These are phyloP conservation scores for Tulasnella sp. DNA, from an alignment of 768 basidiomycete species.

Conservation along the genomic window DNA sequence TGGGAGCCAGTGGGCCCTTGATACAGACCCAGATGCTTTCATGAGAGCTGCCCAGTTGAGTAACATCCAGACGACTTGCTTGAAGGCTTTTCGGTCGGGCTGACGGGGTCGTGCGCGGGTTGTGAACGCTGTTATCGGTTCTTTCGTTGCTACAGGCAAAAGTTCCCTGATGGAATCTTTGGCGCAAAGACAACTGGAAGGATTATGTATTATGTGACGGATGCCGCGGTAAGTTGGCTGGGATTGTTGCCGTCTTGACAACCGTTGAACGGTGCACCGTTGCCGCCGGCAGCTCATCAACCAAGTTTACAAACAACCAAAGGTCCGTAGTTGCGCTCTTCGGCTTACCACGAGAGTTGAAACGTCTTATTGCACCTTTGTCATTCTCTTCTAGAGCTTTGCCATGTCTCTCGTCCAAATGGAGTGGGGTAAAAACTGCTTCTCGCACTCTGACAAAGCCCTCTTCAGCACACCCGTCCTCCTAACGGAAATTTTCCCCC, in stretches of 20 bases:
- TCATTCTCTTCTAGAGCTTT: background rate
- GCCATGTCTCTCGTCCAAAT: slow-evolving; percentile 8
- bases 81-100: background rate
- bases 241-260: background rate
- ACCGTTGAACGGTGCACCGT: background rate
- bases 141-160: background rate
- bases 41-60: slow-evolving; percentile 26
- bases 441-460: slow-evolving; percentile 22
- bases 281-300: slow-evolving; percentile 18
- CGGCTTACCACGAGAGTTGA: no score
- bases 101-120: background rate
- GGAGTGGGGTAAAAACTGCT: slow-evolving; percentile 9
- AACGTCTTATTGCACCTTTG: background rate
- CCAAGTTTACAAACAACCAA: slow-evolving; percentile 32
- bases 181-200: slow-evolving; percentile 19
- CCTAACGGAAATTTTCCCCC: background rate
- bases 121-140: background rate
- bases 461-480: background rate
- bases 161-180: slow-evolving; percentile 24
- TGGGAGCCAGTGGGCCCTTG: slow-evolving; percentile 18
- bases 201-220: slow-evolving; percentile 22
- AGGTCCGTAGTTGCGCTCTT: background rate
- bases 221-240: background rate
- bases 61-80: background rate
- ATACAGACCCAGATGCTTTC: slow-evolving; percentile 25